Evolutionary conservation across 2,329 filamentous ascomycete species (phyloP).

Genomic region (Nectriaceae sp.): DNA sequence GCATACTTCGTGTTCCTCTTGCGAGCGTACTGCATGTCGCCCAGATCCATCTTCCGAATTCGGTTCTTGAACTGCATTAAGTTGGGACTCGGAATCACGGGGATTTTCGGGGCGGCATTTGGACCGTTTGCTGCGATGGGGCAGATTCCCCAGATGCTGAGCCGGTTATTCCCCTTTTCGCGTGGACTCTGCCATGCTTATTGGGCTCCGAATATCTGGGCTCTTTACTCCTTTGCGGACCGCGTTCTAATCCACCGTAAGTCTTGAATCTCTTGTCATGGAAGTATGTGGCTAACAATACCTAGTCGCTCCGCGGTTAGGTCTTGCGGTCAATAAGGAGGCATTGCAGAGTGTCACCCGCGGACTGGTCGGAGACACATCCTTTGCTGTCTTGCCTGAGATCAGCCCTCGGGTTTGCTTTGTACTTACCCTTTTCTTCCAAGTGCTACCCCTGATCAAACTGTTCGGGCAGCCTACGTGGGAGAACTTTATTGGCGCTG

Average conservation of each 20-base stretch:
- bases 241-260: conserved; percentile 78
- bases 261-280: conserved; percentile 28
- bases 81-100: conserved; percentile 71
- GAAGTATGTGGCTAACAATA: conserved; percentile 10
- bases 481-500: conserved; percentile 85
- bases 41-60: conserved; percentile 74
- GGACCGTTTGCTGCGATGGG: conserved; percentile 82
- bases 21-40: conserved; percentile 83
- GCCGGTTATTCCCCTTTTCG: conserved; percentile 89
- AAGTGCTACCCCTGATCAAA: conserved; percentile 77
- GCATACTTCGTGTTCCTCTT: conserved; percentile 95
- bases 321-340: conserved; percentile 69
- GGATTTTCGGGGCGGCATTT: conserved; percentile 78
- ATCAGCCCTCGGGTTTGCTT: conserved; percentile 82
- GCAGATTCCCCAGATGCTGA: conserved; percentile 82
- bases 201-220: conserved; percentile 98
- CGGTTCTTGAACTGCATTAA: conserved; percentile 80
- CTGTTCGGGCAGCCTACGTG: conserved; percentile 80
- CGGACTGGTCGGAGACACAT: conserved; percentile 88
- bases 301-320: conserved; percentile 77
- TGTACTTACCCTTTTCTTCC: conserved; percentile 77
- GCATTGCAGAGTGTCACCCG: conserved; percentile 89
- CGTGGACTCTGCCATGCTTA: conserved; percentile 95
- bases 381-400: conserved; percentile 90
- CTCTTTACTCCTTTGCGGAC: conserved; percentile 91